Conservation (phyloP, 371 early-diverging fungal genomes). For the Dinochytrium kinnereticum region DNA sequence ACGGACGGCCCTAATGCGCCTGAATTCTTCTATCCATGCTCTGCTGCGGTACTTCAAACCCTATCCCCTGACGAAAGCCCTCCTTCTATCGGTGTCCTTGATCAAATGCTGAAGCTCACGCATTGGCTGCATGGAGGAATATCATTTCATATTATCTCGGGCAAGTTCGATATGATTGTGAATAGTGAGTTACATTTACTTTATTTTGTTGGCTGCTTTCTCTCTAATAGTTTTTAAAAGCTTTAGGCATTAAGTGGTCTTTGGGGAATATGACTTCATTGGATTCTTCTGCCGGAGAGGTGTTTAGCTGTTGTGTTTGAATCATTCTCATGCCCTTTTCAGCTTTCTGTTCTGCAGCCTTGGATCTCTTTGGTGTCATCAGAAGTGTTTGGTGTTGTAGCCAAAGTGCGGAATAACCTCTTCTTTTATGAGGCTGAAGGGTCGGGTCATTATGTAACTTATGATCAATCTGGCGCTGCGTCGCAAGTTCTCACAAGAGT, state of each 20-base stretch:
- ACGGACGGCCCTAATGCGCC: background rate
- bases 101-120: background rate
- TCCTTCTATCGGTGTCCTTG: background rate
- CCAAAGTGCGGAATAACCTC: background rate
- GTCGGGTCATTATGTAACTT: background rate
- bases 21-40: background rate
- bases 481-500: background rate
- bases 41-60: background rate
- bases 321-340: background rate
- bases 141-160: background rate
- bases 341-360: background rate
- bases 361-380: background rate
- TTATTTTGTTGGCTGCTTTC: background rate
- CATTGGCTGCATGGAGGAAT: background rate
- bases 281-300: background rate
- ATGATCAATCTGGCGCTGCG: background rate
- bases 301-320: background rate
- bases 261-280: conserved; percentile 4
- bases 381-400: background rate
- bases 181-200: background rate
- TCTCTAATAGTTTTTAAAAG: background rate
- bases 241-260: background rate
- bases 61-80: conserved; percentile 8
- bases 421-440: background rate
- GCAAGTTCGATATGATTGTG: background rate